phyloP scores from a whole-genome alignment of 2,329 filamentous ascomycete species.

The Colletotrichum eleusines region DNA sequence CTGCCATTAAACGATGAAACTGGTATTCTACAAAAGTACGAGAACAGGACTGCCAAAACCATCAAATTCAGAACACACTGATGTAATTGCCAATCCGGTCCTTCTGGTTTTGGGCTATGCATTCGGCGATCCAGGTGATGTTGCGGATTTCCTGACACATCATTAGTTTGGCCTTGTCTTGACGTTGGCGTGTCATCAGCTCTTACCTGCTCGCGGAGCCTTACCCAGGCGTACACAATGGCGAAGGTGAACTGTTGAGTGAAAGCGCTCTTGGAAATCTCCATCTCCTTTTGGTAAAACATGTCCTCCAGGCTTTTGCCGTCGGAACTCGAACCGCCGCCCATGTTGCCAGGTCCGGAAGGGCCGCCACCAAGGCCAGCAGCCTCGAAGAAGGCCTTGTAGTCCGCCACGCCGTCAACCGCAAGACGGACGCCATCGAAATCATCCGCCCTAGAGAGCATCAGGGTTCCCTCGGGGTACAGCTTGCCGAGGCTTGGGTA shows the following conservation, averaged over 20 bases:
- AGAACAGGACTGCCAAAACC: constrained; percentile 46
- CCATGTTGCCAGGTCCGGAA: constrained; percentile 85
- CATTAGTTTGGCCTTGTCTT: constrained; percentile 48
- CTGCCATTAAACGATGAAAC: constrained; percentile 42
- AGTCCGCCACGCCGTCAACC: constrained; percentile 92
- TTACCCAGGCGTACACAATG: constrained; percentile 98
- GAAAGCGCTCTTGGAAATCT: constrained; percentile 94
- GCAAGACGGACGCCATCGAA: constrained; percentile 93
- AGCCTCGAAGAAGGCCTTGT: constrained; percentile 96
- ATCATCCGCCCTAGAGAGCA: constrained; percentile 95
- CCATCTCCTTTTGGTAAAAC: constrained; percentile 99
- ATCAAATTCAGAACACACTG: constrained; percentile 80
- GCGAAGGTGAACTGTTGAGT: constrained; percentile 95
- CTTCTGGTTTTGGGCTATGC: constrained; percentile 99
- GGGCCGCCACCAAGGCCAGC: constrained; percentile 81
- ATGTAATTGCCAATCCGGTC: constrained; percentile 99
- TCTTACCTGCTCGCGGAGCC: constrained; percentile 93
- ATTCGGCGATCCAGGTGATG: constrained; percentile 99
- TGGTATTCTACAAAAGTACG: constrained; percentile 58
- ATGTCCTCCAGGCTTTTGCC: constrained; percentile 94
- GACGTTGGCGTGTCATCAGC: constrained; percentile 28
- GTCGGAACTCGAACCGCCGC: constrained; percentile 81
- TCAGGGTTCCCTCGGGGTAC: constrained; percentile 93
- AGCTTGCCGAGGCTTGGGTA: constrained; percentile 93
- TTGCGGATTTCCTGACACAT: constrained; percentile 94